Conservation (phyloP, 257 asterid genomes). For the Gynochthodes officinalis region DNA sequence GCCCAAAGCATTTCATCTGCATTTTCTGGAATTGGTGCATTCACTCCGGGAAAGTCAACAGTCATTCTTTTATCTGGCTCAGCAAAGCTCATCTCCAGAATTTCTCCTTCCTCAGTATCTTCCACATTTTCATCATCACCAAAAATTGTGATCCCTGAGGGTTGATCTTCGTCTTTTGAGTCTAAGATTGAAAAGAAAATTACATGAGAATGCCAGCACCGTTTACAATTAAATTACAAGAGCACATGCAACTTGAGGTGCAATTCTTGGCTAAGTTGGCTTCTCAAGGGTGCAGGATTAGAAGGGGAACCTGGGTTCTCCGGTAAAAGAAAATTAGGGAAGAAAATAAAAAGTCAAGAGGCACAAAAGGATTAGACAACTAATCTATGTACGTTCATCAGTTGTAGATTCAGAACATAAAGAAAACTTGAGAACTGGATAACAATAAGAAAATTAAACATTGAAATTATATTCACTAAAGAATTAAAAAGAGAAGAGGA, state of each 20-base stretch:
- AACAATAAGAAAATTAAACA: not conserved
- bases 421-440: not conserved
- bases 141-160: constrained; percentile 93
- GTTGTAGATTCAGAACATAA: not conserved
- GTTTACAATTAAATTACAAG: not conserved
- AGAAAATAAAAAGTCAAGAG: not conserved
- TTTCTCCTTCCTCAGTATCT: constrained; percentile 72
- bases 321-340: too few species aligned
- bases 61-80: constrained; percentile 55
- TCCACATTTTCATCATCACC: constrained; percentile 53
- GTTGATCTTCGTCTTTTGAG: constrained; percentile 57
- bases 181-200: constrained; percentile 26
- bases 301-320: not conserved
- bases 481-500: not conserved
- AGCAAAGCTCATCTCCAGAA: constrained; percentile 36
- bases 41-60: constrained; percentile 83
- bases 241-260: not conserved
- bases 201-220: not conserved
- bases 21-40: constrained; percentile 84
- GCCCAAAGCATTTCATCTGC: constrained; percentile 80
- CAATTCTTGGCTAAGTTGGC: not conserved
- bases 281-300: not conserved
- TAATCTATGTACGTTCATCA: not conserved
- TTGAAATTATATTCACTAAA: not conserved
- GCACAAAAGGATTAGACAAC: not conserved